Percentiles rank a stretch among this genome's conserved stretches.
Conservation (phyloP, 2,329 filamentous ascomycete genomes). For the Parasarocladium wereldwijsianum region DNA sequence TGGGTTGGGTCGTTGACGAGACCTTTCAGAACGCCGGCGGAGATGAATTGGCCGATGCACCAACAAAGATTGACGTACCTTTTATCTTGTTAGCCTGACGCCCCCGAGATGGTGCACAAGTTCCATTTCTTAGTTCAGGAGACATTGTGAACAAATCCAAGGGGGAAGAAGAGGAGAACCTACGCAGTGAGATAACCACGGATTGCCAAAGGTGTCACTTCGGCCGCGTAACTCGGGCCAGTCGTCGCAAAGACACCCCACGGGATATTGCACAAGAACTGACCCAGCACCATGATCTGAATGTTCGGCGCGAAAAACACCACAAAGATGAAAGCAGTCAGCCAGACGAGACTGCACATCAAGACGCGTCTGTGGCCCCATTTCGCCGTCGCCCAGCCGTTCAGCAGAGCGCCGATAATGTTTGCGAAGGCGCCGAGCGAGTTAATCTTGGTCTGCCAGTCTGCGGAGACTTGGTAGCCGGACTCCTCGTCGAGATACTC, state of each 20-base stretch:
- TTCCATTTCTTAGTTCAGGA: background rate
- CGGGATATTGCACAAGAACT: slow-evolving; percentile 29
- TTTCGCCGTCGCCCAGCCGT: slow-evolving; percentile 24
- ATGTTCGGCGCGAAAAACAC: slow-evolving; percentile 31
- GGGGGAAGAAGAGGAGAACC: background rate
- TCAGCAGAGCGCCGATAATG: slow-evolving; percentile 24
- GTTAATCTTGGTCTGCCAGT: slow-evolving; percentile 36
- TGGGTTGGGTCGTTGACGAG: slow-evolving; percentile 17
- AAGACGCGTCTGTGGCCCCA: slow-evolving; percentile 30
- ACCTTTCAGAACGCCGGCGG: slow-evolving; percentile 23
- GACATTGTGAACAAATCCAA: too few species aligned
- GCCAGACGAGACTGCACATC: slow-evolving; percentile 23
- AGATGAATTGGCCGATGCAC: slow-evolving; percentile 26
- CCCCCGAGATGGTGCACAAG: background rate
- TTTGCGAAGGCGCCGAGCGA: slow-evolving; percentile 18
- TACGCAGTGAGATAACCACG: slow-evolving; percentile 25
- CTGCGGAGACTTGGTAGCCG: slow-evolving; percentile 29
- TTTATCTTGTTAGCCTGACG: background rate
- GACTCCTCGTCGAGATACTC: slow-evolving; percentile 16
- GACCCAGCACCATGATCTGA: slow-evolving; percentile 25
- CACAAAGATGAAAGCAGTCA: slow-evolving; percentile 30
- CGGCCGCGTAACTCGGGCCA: slow-evolving; percentile 26
- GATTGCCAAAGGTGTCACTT: slow-evolving; percentile 26
- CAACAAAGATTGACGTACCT: slow-evolving; percentile 27
- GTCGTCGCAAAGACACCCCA: slow-evolving; percentile 32